Evolutionary conservation across 805 yeast genomes (phyloP).

Genomic region (Candida broadrunensis): DNA sequence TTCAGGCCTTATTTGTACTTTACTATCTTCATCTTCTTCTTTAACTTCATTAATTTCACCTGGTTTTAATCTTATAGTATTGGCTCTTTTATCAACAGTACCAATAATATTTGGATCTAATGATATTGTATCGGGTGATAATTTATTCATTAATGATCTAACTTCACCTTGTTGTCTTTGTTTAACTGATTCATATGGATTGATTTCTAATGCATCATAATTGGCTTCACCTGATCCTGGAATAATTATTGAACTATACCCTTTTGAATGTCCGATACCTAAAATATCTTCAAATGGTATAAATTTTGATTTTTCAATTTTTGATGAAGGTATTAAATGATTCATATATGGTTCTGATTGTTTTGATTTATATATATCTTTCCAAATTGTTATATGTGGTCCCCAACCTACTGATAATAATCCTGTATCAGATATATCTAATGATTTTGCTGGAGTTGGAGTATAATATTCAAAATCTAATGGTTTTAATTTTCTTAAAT

Average conservation of each 20-base stretch:
- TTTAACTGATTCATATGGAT: slow-evolving; percentile 87
- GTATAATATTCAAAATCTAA: slow-evolving; percentile 64
- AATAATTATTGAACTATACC: slow-evolving; percentile 79
- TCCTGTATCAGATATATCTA: slow-evolving; percentile 85
- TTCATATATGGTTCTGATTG: slow-evolving; percentile 90
- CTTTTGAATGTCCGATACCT: slow-evolving; percentile 79
- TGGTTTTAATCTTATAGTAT: slow-evolving; percentile 60
- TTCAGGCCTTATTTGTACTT: slow-evolving; percentile 61
- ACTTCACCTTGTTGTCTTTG: slow-evolving; percentile 95
- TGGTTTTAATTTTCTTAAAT: slow-evolving; percentile 77
- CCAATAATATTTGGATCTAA: slow-evolving; percentile 89
- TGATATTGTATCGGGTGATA: slow-evolving; percentile 89
- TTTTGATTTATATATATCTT: slow-evolving; percentile 67
- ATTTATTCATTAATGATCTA: slow-evolving; percentile 76
- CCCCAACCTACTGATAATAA: slow-evolving; percentile 91
- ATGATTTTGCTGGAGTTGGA: slow-evolving; percentile 82
- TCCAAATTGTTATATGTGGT: slow-evolving; percentile 93
- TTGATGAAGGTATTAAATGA: slow-evolving; percentile 78
- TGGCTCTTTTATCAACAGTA: slow-evolving; percentile 70
- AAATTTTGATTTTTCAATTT: slow-evolving; percentile 62
- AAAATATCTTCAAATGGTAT: slow-evolving; percentile 97
- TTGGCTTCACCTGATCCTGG: slow-evolving; percentile 99
- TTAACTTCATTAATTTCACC: slow-evolving; percentile 49
- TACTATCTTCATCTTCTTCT: slow-evolving; percentile 37
- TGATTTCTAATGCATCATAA: slow-evolving; percentile 87